These are phyloP conservation scores for Lagerstroemia speciosa DNA, from an alignment of 345 rosid genomes.

Conservation along the genomic window DNA sequence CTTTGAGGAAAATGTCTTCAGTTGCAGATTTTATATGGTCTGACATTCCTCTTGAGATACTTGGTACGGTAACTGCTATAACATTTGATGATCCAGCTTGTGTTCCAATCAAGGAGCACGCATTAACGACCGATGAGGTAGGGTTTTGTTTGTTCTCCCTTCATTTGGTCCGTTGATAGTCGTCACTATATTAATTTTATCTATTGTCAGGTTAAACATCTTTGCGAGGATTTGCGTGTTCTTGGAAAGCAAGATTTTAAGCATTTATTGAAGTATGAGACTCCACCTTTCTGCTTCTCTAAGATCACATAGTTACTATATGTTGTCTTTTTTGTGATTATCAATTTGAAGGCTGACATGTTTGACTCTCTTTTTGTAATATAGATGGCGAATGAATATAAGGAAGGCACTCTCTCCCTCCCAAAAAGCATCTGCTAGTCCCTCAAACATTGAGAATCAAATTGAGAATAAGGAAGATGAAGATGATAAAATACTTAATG, in stretches of 20 bases:
- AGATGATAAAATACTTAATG: constrained; percentile 80
- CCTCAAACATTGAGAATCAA: constrained; percentile 21
- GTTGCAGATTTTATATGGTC: constrained; percentile 85
- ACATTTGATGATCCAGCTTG: constrained; percentile 56
- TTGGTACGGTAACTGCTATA: constrained; percentile 75
- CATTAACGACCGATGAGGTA: constrained; percentile 83
- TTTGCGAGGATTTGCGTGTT: constrained; percentile 86
- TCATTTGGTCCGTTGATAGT: not conserved
- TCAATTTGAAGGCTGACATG: not conserved
- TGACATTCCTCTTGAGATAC: constrained; percentile 80
- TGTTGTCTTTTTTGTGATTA: not conserved
- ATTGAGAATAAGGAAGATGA: constrained; percentile 50
- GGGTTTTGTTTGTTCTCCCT: not conserved
- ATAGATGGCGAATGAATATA: constrained; percentile 81
- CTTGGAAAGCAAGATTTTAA: constrained; percentile 94
- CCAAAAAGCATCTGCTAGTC: constrained; percentile 38
- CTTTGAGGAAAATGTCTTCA: constrained; percentile 57
- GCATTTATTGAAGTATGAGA: constrained; percentile 70
- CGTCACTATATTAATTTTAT: constrained; percentile 2
- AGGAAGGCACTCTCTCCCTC: constrained; percentile 70
- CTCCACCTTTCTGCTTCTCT: not conserved
- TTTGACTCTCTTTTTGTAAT: constrained; percentile 6
- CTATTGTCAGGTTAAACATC: constrained; percentile 50
- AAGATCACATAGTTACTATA: not conserved
- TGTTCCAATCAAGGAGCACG: constrained; percentile 48